Conservation (phyloP, 2,329 filamentous ascomycete species). For the Aspergillus intermedius region DNA sequence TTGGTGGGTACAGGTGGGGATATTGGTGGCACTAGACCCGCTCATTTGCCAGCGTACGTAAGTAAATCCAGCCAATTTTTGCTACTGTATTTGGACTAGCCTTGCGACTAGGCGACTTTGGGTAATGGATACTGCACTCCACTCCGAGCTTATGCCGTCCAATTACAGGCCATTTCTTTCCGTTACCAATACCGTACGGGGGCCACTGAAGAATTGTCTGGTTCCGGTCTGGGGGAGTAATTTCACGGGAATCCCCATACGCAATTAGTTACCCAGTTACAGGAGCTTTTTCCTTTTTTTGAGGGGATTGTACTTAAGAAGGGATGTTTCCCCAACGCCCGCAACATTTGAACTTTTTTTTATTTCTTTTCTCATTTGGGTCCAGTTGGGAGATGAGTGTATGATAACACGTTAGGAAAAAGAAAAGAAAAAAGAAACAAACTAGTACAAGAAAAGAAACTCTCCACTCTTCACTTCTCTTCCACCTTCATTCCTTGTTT, state of each 20-base stretch:
- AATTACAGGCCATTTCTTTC: neutral
- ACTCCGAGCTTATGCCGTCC: neutral
- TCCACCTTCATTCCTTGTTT: neutral
- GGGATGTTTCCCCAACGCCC: neutral
- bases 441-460: constrained; percentile 9
- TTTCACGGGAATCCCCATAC: neutral
- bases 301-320: neutral
- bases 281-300: neutral
- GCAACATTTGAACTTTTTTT: neutral
- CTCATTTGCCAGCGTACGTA: neutral
- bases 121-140: neutral
- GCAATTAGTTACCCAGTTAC: neutral
- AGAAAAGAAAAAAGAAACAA: constrained; percentile 5
- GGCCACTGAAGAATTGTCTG: constrained; percentile 1
- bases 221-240: constrained; percentile 25
- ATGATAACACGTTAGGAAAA: neutral
- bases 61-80: neutral
- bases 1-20: too few relatives aligned
- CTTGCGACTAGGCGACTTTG: neutral
- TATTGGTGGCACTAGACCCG: too few relatives aligned
- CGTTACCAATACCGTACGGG: neutral
- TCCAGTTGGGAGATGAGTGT: neutral
- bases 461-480: constrained; percentile 19
- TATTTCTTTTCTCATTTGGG: neutral
- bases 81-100: neutral